Base-by-base conservation (phyloP, 1,139 yeast genomes). In the Saccharomyces hybrid region DNA sequence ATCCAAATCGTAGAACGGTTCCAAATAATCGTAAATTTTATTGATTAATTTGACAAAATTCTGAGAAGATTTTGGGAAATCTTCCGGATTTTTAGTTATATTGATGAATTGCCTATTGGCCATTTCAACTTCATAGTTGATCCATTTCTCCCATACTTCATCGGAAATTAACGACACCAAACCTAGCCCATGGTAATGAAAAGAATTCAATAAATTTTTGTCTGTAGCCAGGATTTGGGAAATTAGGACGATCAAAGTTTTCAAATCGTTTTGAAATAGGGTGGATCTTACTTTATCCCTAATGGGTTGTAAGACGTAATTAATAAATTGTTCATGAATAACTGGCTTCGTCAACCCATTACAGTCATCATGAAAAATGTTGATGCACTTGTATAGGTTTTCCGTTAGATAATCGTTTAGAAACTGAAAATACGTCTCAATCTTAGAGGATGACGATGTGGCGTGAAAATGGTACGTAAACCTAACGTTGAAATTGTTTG, bases 391-490 rank as follows among this genome's bases (percentile, higher is more conserved):
- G 57, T 62, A 64, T 14, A 68, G 51, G 44, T 67, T 65, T 8
- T 67, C 67, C 1, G 68, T 63, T 25, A 70, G 65, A 38, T 66
- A 71, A 25, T 73, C 67, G 60, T 73, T 77, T 0, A 88, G 84
- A 54, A 78, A 76, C 64, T 78, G 86, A 56, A 77, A 80, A 65
- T 81, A 87, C 7, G 72, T 73, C 44, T 75, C 78, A 42, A 81
- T 73, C 46, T 23, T 47, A 23, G 57, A 56, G 27, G 59, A 54
- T 7, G 64, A 56, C 23, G 59, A 55, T 7, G 64, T 53, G n/a
- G 69, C 64, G 55, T 81, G 82, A 69, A 91, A 91, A 70, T 91
- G 97, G 70, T 78, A 91, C 48, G 79, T 76, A 66, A 90, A 88
- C 55, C 93, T 78, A 13, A 80, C 68, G 26, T 74, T 75, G 54